phyloP scores from a whole-genome alignment of 2,329 filamentous ascomycete species.

The Elsinoe fawcettii region DNA sequence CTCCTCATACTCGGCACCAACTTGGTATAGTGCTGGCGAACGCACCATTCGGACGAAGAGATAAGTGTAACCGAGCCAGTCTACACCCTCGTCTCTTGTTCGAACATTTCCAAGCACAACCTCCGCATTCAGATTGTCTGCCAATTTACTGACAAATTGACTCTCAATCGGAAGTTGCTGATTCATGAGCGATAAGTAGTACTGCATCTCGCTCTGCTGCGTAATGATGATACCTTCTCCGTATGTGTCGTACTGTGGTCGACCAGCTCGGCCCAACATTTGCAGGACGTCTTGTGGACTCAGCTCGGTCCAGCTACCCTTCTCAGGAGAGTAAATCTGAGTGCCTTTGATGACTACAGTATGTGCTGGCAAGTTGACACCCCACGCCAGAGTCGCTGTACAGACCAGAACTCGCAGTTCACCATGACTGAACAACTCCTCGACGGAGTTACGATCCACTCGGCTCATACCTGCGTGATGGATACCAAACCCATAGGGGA shows the following conservation, averaged over 20 bases:
- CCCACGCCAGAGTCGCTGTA: conserved; percentile 97
- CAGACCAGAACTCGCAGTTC: conserved; percentile 92
- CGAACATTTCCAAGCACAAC: conserved; percentile 90
- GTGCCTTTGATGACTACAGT: conserved; percentile 99
- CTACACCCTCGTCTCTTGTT: conserved; percentile 89
- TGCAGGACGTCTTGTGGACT: conserved; percentile 96
- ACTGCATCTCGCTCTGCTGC: conserved; percentile 87
- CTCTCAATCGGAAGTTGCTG: conserved; percentile 97
- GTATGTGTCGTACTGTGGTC: conserved; percentile 94
- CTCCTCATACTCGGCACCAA: conserved; percentile 89
- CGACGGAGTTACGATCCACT: conserved; percentile 88
- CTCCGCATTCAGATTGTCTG: conserved; percentile 94
- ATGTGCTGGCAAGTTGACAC: conserved; percentile 94
- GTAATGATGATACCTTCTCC: conserved; percentile 99
- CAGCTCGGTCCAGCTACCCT: conserved; percentile 96
- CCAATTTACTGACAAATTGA: conserved; percentile 85
- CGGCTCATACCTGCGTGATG: conserved; percentile 97
- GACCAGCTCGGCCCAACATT: conserved; percentile 94
- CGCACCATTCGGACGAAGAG: conserved; percentile 96
- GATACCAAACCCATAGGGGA: conserved; percentile 96
- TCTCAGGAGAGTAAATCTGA: conserved; percentile 95
- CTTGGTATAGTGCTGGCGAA: conserved; percentile 88
- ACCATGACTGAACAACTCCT: conserved; percentile 86
- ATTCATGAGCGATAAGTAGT: conserved; percentile 93
- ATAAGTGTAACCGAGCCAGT: conserved; percentile 98